phyloP scores from a whole-genome alignment of 352 stramenopile species.

The Phytophthora uliginosa region DNA sequence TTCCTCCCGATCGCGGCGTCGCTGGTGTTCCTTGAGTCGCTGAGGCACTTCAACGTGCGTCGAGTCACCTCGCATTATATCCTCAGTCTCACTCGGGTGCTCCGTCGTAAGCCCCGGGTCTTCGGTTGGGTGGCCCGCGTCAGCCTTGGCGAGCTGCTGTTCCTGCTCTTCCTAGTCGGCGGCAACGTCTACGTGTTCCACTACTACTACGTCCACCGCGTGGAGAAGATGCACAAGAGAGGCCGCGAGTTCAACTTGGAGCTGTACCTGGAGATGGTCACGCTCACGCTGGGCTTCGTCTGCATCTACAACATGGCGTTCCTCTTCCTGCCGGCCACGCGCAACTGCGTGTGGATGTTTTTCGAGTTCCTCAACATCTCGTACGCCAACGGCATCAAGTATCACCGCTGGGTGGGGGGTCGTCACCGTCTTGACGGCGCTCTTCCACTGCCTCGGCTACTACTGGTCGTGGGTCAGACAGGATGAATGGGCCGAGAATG shows the following conservation, averaged over 20 bases:
- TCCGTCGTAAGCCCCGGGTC: slow-evolving; percentile 55
- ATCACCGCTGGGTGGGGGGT: slow-evolving; percentile 63
- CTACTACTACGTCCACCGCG: slow-evolving; percentile 17
- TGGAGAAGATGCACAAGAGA: slow-evolving; percentile 12
- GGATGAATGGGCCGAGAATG: slow-evolving; percentile 29
- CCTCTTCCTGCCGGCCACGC: slow-evolving; percentile 53
- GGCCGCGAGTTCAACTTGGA: slow-evolving; percentile 35
- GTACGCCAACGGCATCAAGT: slow-evolving; percentile 63
- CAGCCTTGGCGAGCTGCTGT: slow-evolving; percentile 44
- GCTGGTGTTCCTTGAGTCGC: slow-evolving; percentile 49
- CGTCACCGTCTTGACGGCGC: slow-evolving; percentile 38
- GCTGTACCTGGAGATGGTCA: slow-evolving; percentile 42
- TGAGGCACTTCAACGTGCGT: slow-evolving; percentile 49
- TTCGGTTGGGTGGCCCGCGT: slow-evolving; percentile 50
- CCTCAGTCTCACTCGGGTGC: slow-evolving; percentile 36
- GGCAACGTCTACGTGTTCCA: slow-evolving; percentile 46
- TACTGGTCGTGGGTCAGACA: slow-evolving; percentile 44
- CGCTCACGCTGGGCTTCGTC: slow-evolving; percentile 44
- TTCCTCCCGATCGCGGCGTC: slow-evolving; percentile 50
- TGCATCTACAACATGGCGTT: slow-evolving; percentile 64
- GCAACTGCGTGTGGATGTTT: slow-evolving; percentile 68
- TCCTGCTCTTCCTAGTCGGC: slow-evolving; percentile 26
- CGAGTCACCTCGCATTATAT: slow-evolving; percentile 43
- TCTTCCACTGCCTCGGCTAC: slow-evolving; percentile 47
- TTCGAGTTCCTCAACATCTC: slow-evolving; percentile 70